Percentiles rank a stretch among this genome's conserved stretches.
These are phyloP conservation scores for Rhizopogon sp. DNA, from an alignment of 768 basidiomycete genomes.

Conservation along the genomic window DNA sequence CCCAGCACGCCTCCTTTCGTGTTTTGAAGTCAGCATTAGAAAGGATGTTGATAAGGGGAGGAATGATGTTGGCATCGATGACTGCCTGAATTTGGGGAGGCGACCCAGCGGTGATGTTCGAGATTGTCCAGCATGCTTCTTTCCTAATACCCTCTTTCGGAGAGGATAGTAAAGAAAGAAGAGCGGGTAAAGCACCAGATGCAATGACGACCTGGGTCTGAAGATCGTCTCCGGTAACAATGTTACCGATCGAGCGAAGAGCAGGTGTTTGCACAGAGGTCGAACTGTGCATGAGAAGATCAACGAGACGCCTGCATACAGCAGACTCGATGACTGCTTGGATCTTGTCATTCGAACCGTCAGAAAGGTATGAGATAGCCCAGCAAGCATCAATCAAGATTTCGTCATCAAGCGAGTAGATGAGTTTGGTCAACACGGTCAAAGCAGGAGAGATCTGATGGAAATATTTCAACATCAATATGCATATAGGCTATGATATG, in stretches of 20 bases:
- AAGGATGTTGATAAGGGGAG: conserved; percentile 97
- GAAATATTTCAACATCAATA: conserved; percentile 12
- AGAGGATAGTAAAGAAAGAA: conserved; percentile 88
- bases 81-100: conserved; percentile 96
- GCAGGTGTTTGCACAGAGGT: conserved; percentile 98
- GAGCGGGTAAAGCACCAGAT: conserved; percentile 92
- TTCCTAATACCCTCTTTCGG: conserved; percentile 99
- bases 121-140: conserved; percentile 99
- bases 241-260: conserved; percentile 96
- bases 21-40: conserved; percentile 99
- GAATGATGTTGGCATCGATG: conserved; percentile 97
- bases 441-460: conserved; percentile 91
- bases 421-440: conserved; percentile 94
- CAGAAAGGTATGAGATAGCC: conserved; percentile 99
- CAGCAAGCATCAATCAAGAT: conserved; percentile 99
- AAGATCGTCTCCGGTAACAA: conserved; percentile 98
- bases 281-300: conserved; percentile 91
- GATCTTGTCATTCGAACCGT: conserved; percentile 99
- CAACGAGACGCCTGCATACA: conserved; percentile 95
- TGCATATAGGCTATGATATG: conserved; percentile 7
- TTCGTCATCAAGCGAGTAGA: conserved; percentile 98
- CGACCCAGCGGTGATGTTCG: conserved; percentile 96
- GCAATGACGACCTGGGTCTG: conserved; percentile 99
- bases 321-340: conserved; percentile 99
- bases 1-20: conserved; percentile 99